Evolutionary conservation across 108 stramenopile species (phyloP).

Genomic region (Parmales sp.): DNA sequence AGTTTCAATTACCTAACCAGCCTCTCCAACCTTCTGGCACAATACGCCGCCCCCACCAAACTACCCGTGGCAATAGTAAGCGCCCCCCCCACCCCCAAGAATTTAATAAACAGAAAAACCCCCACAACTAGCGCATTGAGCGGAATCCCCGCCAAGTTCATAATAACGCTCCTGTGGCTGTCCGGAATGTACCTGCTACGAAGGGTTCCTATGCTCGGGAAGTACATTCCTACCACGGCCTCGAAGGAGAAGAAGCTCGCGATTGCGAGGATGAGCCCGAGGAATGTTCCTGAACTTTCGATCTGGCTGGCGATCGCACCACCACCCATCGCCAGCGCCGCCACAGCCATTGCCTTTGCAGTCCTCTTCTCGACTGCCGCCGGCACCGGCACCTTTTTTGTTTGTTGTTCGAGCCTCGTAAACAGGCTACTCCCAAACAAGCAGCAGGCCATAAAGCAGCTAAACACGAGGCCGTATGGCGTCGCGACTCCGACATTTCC

Average conservation of each 20-base stretch:
- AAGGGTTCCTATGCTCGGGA: constrained; percentile 85
- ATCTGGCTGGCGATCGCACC: too few relatives aligned
- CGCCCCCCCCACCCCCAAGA: constrained; percentile 67
- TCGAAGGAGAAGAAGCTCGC: constrained; percentile 85
- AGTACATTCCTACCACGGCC: constrained; percentile 92
- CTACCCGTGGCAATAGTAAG: constrained; percentile 61
- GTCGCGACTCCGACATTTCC: constrained; percentile 29
- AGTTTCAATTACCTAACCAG: too few relatives aligned
- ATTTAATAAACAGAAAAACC: constrained; percentile 74
- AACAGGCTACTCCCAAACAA: constrained; percentile 77
- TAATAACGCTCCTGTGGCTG: constrained; percentile 78
- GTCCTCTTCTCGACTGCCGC: too few relatives aligned
- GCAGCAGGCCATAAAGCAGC: constrained; percentile 87
- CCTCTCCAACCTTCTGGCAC: too few relatives aligned
- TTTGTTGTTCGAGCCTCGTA: constrained; percentile 41
- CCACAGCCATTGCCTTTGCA: constrained; percentile 73
- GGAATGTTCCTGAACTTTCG: too few relatives aligned
- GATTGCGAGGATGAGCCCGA: constrained; percentile 13
- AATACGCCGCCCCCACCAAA: constrained; percentile 23
- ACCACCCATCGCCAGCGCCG: constrained; percentile 39
- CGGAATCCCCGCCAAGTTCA: constrained; percentile 93
- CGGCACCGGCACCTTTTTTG: too few relatives aligned
- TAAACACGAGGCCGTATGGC: constrained; percentile 80
- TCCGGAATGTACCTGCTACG: constrained; percentile 92
- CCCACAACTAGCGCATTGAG: constrained; percentile 84